A percentile compares a stretch with the other conserved stretches of the same genome.
phyloP scores from a whole-genome alignment of 805 yeast genomes.

The Pichia californica region DNA sequence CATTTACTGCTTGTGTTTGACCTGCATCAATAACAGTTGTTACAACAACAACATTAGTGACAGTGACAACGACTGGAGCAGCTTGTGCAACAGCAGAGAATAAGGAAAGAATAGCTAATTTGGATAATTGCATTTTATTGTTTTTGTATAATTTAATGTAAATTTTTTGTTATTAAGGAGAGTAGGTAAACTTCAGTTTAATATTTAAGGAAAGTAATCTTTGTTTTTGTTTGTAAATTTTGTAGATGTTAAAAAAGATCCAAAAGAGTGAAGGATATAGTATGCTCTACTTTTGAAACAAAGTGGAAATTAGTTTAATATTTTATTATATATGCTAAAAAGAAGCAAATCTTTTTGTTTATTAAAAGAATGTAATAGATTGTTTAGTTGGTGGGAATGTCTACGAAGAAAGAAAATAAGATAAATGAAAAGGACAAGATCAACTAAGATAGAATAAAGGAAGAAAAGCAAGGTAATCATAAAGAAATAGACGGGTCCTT shows the following conservation, averaged over 20 bases:
- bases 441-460: too few species aligned
- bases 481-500: too few species aligned
- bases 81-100: conserved; percentile 19
- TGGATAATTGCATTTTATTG: conserved; percentile 14
- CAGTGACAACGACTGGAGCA: conserved; percentile 22
- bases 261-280: neutral
- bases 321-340: too few species aligned
- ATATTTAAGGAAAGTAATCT: too few species aligned
- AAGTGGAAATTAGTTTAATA: too few species aligned
- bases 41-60: conserved; percentile 18
- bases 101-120: conserved; percentile 16
- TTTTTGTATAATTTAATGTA: neutral
- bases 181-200: too few species aligned
- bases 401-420: neutral
- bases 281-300: too few species aligned
- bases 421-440: too few species aligned
- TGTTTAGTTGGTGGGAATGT: neutral
- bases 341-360: too few species aligned
- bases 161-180: neutral
- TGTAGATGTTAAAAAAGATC: neutral
- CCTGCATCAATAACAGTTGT: conserved; percentile 22
- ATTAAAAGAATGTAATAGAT: neutral
- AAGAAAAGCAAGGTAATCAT: neutral
- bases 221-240: neutral
- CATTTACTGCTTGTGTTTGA: conserved; percentile 8